Evolutionary conservation across 1,284 basidiomycete species (phyloP), one percentile per base, ranked within the genome.

Genomic region (Cutaneotrichosporon curvatum): DNA sequence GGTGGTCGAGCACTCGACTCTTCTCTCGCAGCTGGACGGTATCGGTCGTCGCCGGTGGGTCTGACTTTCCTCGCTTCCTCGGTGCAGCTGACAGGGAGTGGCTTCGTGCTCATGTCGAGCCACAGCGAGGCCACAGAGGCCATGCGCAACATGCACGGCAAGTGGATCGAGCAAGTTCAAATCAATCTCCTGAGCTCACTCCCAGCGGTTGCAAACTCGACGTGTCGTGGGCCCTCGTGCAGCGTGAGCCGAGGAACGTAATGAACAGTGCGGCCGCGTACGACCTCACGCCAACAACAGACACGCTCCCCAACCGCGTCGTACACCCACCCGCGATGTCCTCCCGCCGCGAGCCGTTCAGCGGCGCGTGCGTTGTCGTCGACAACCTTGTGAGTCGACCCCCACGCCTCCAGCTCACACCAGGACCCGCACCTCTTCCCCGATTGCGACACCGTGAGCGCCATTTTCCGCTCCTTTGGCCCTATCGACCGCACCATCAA

Each of bases 151-250:
- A 65, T 55, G 62, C 60, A 67, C 31, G 66, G 66, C 20, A 56
- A 44, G 20, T 54, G 55, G 48, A 49, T 67, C 32, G 58, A 65
- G 67, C 67, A 35, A 56, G 67, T 53, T 11, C 4, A 5, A 18
- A 30, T 12, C 6, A 3, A 7, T 15, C 16, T 18, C 2, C 15
- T 25, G 31, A n/a, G 48, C 50, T 60, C 18, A 62, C 4, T 8
- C 3, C n/a, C 34, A 67, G 65, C 16, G 65, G 65, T 4, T 60
- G 53, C 48, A 60, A 58, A 45, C 60, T 70, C 8, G 66, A 70
- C 40, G 52, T 70, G 5, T 67, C 67, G 7, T 70, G 67, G 67
- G 64, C 67, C 1, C 50, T 70, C n/a, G 61, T 65, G n/a, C 67
- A 70, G 51, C 53, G 63, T 33, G 62, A 67, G 43, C 47, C 60